These are phyloP conservation scores for Populus deltoides DNA, from an alignment of 345 rosid genomes.

Conservation along the genomic window DNA sequence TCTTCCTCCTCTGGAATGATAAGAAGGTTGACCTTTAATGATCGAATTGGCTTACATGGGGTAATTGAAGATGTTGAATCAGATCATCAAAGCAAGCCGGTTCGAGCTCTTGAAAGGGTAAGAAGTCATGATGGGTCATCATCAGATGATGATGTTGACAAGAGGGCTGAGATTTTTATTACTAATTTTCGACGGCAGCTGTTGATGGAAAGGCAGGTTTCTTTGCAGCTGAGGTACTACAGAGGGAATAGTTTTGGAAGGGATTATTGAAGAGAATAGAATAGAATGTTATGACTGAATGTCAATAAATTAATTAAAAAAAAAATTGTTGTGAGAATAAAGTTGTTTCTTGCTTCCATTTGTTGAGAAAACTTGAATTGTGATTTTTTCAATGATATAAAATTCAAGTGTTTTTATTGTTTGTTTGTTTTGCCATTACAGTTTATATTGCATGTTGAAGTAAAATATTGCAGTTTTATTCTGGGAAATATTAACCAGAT, in stretches of 20 bases:
- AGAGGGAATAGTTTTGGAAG: conserved; percentile 18
- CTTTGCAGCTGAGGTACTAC: conserved; percentile 35
- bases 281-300: background rate
- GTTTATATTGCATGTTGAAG: too few relatives aligned
- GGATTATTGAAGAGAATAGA: background rate
- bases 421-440: too few relatives aligned
- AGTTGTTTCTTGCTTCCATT: background rate
- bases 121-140: conserved; percentile 1
- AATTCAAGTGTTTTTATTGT: background rate
- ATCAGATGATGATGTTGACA: conserved; percentile 38
- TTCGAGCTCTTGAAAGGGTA: background rate
- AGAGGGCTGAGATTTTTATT: conserved; percentile 41
- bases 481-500: too few relatives aligned
- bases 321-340: background rate
- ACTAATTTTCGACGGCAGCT: conserved; percentile 42
- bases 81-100: background rate
- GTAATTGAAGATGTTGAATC: conserved; percentile 15
- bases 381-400: background rate
- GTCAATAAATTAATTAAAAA: background rate
- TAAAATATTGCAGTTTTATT: too few relatives aligned
- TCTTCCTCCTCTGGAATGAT: background rate
- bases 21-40: conserved; percentile 26
- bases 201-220: conserved; percentile 39
- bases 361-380: background rate
- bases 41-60: conserved; percentile 21